Base-by-base conservation (phyloP, 164 flowering plant genomes). In the Magnolia changhungtana region DNA sequence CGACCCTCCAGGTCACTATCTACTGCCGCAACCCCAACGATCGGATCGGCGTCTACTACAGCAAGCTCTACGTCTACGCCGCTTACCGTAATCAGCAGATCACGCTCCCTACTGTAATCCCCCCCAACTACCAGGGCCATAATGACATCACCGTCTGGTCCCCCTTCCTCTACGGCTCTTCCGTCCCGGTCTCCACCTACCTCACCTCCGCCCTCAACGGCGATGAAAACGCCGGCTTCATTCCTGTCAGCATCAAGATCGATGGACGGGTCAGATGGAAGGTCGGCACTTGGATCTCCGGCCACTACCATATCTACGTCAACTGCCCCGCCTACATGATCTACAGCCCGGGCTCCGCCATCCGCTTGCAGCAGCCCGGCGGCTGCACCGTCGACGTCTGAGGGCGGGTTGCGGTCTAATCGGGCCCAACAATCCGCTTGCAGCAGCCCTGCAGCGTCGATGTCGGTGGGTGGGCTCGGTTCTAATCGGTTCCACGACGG, bases 51-150 rank as follows among this genome's bases (percentile, higher is more conserved):
- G 51, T 79, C 59, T 79, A 74, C 74, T 79, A 79, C 63, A 75
- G 71, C 66, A 19, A 69, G 6, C 66, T 79, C 66, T 55, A 24
- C 29, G 77, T 50, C 31, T 59, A 70, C 74, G 81, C 74, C 9
- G 24, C 75, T 9, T 79, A 79, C 72, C 67, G 68, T n/a, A 73
- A 69, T 73, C 80, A 78, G 70, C 77, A 78, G 80, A 74, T 78
- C 63, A 78, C 80, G 7, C 29, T 63, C 23, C 19, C 61, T 2
- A 65, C 72, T 9, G 14, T 18, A 14, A 29, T 79, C 11, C 78
- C 50, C 0, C 59, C 74, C 4, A 70, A 69, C 50, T 79, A 79
- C 59, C 78, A 79, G 24, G 77, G 74, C 59, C 75, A 75, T 29
- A 52, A 79, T 67, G 77, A 79, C 55, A 23, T 64, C 52, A 71